Conservation (phyloP, 108 stramenopile genomes). For the Cylindrotheca fusiformis region DNA sequence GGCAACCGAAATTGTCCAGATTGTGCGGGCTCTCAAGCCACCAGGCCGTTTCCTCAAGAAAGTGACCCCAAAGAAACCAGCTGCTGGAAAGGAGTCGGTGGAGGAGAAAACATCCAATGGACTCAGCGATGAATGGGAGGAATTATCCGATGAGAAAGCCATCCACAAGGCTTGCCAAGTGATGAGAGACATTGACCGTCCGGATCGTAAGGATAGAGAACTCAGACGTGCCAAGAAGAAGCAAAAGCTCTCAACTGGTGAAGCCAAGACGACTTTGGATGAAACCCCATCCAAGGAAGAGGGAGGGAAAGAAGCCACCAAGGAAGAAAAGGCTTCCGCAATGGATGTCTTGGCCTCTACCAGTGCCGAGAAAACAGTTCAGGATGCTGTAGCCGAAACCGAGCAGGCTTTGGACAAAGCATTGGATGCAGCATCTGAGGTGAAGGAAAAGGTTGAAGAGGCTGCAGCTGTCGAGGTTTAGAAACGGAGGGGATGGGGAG, state of each 20-base stretch:
- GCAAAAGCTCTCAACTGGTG: constrained; percentile 10
- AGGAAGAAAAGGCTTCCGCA: background rate
- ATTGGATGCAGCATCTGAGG: constrained; percentile 11
- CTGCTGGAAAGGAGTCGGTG: background rate
- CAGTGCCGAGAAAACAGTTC: constrained; percentile 14
- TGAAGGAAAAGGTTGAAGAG: background rate
- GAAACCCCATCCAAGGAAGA: no score
- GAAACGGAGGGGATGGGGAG: no score
- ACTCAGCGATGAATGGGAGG: constrained; percentile 56
- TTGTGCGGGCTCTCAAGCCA: constrained; percentile 60
- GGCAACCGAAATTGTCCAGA: constrained; percentile 63
- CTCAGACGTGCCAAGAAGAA: constrained; percentile 27
- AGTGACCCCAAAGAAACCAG: constrained; percentile 9
- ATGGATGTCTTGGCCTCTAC: constrained; percentile 11
- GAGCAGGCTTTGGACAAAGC: constrained; percentile 28
- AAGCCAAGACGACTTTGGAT: no score
- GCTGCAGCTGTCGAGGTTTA: background rate
- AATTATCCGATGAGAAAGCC: constrained; percentile 57
- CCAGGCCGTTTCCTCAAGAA: constrained; percentile 80
- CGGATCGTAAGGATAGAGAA: constrained; percentile 45
- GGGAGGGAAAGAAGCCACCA: background rate
- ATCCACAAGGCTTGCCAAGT: constrained; percentile 76
- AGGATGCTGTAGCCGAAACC: constrained; percentile 24
- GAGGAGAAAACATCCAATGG: background rate
- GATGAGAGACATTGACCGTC: constrained; percentile 66